Base-by-base conservation (phyloP, 441 rosid species). In the Populus hybrid region DNA sequence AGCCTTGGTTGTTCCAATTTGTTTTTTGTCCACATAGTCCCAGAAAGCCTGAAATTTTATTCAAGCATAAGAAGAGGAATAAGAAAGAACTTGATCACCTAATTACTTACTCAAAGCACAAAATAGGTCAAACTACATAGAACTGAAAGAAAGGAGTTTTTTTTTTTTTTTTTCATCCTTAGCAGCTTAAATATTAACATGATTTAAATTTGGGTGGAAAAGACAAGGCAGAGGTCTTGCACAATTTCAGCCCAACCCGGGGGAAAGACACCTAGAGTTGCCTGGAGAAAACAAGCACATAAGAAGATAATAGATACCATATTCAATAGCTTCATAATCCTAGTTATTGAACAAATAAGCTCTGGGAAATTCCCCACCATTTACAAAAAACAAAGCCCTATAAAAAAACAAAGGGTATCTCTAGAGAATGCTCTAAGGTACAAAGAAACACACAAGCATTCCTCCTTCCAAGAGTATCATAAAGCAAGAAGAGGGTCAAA, bases 1-100 rank as follows among this genome's bases (percentile, higher is more conserved):
- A 23, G 99, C 98, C 86, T 88, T 90, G 12, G 91, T 91, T 69
- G 93, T 79, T 74, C 94, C 91, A 78, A 95, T 87, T 81, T 86
- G 91, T 78, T 91, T 92, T 85, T 92, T 89, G 70, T 77, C 88
- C 12, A 72, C 80, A 72, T 87, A 84, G 74, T 95, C 97, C 99
- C 99, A 95, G 76, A 95, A 95, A 50, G 96, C 91, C 99, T 95
- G 86, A 81, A 75, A 85, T 38, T 72, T 18, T 65, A 32, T 65
- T 67, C 46, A 61, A 28, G 16, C 50, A 77, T n/a, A 71, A 76
- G 66, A 79, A 0, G 21, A 74, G 10, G 63, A 38, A 20, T 7
- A 32, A 75, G 32, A 69, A 23, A 70, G 36, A 28, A 46, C 46
- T 32, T 20, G 34, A 46, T 21, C 74, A 36, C 40, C 42, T 77